These are phyloP conservation scores for Sporobolus alterniflorus DNA, from an alignment of 202 grass and related monocot species.

Conservation along the genomic window DNA sequence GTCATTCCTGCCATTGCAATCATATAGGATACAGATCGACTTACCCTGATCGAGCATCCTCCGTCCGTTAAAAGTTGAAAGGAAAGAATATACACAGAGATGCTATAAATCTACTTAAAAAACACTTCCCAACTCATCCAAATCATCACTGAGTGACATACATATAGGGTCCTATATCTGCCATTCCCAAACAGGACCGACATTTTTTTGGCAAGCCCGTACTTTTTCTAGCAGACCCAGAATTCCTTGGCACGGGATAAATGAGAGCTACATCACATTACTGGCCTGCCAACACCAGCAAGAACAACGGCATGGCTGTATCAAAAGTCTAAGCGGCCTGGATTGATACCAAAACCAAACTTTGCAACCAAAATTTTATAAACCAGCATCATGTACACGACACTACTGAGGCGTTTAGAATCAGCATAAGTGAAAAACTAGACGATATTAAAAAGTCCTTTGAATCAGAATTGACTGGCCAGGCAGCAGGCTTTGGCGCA, in stretches of 20 bases:
- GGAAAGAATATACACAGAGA: neutral
- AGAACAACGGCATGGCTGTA: neutral
- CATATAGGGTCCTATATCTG: neutral
- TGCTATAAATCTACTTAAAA: neutral
- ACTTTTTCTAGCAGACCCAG: neutral
- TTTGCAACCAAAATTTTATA: no score
- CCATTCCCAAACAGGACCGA: neutral
- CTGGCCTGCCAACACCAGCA: neutral
- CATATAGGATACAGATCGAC: neutral
- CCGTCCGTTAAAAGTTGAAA: neutral
- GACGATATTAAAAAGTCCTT: no score
- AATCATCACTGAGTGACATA: no score
- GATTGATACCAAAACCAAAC: no score
- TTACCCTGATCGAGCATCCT: neutral
- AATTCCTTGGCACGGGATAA: slow-evolving; percentile 3
- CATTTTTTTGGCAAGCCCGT: neutral
- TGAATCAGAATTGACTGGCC: no score
- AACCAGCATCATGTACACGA: no score
- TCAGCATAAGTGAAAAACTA: no score
- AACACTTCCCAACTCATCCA: neutral
- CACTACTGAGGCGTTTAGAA: no score
- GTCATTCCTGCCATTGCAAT: neutral
- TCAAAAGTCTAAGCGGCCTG: neutral
- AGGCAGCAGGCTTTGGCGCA: no score
- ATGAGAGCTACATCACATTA: neutral